Conservation (phyloP, 345 rosid genomes). For the Arabidopsis arenosa region DNA sequence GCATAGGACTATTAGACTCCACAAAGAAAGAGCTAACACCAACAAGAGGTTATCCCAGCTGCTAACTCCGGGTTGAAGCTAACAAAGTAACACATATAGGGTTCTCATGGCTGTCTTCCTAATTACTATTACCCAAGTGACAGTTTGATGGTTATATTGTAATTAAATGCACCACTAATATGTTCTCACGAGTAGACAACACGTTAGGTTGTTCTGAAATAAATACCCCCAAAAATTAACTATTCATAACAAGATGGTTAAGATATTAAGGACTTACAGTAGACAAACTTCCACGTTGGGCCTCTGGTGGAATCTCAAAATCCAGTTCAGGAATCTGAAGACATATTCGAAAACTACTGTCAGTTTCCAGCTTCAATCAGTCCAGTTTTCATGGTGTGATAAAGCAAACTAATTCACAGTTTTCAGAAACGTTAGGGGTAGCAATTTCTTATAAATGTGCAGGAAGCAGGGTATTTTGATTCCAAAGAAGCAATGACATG, state of each 20-base stretch:
- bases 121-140: background rate
- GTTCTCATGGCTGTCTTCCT: background rate
- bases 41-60: background rate
- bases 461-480: background rate
- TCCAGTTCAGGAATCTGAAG: conserved; percentile 87
- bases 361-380: conserved; percentile 10
- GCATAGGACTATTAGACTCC: background rate
- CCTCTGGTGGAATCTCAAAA: conserved; percentile 97
- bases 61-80: background rate
- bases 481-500: background rate
- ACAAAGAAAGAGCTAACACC: too few species aligned
- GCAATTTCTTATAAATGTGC: background rate
- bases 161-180: background rate
- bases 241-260: conserved; percentile 5
- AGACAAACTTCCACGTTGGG: conserved; percentile 91
- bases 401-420: conserved; percentile 7
- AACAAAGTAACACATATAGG: background rate
- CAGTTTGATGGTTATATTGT: background rate
- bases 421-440: conserved; percentile 1
- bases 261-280: conserved; percentile 58
- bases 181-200: conserved; percentile 2
- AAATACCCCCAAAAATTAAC: background rate
- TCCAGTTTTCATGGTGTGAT: background rate
- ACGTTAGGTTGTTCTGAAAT: background rate
- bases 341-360: conserved; percentile 9